These are phyloP conservation scores for Moelleriella libera DNA, from an alignment of 2,329 filamentous ascomycete genomes.

Conservation along the genomic window DNA sequence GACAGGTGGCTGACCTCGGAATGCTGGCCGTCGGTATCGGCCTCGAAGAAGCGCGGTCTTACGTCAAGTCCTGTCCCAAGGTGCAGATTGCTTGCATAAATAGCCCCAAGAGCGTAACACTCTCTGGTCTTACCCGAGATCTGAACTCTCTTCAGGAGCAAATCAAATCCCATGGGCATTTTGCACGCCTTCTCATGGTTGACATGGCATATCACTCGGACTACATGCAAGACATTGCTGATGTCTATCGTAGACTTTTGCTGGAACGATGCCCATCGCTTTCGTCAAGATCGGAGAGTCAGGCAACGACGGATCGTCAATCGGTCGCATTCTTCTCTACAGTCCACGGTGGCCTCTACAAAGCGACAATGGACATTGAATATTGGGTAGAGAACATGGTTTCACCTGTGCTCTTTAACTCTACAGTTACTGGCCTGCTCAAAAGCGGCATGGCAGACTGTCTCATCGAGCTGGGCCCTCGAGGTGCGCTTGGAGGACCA, in stretches of 20 bases:
- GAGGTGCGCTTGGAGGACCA: constrained; percentile 31
- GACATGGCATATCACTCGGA: constrained; percentile 10
- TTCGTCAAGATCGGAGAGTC: neutral
- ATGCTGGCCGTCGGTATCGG: no score
- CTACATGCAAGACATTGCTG: constrained; percentile 6
- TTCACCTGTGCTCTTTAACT: neutral
- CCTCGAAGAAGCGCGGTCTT: no score
- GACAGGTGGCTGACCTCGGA: no score
- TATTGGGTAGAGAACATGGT: constrained; percentile 4
- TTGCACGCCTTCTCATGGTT: constrained; percentile 8
- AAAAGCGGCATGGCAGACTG: neutral
- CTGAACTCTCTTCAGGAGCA: constrained; percentile 3
- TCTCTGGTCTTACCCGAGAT: constrained; percentile 9
- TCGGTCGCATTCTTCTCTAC: neutral
- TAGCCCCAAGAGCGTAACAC: constrained; percentile 9
- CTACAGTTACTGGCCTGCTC: neutral
- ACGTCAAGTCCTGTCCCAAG: neutral
- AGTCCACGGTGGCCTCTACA: constrained; percentile 6
- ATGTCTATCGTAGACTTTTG: constrained; percentile 3
- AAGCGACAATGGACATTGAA: neutral
- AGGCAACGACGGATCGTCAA: neutral
- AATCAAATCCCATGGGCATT: constrained; percentile 5
- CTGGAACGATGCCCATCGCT: no score
- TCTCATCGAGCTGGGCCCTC: constrained; percentile 30
- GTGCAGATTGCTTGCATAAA: constrained; percentile 11